A percentile compares a stretch with the other conserved stretches of the same genome.
phyloP scores from a whole-genome alignment of 1,284 basidiomycete genomes.

The Moniliophthora roreri region DNA sequence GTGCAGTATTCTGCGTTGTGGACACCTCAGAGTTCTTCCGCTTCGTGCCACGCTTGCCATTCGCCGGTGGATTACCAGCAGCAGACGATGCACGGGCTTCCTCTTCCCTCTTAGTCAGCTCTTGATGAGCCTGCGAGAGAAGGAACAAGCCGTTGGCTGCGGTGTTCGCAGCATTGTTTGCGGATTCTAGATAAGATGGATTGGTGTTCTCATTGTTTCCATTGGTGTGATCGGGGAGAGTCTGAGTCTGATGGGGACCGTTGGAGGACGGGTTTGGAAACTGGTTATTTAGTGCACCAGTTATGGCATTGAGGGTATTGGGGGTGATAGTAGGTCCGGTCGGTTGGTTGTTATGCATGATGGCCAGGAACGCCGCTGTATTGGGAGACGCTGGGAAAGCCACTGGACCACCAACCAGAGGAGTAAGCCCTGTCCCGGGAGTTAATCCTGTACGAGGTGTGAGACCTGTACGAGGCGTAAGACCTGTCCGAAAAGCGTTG shows the following conservation, averaged over 20 bases:
- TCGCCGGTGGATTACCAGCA: conserved; percentile 24
- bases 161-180: conserved; percentile 58
- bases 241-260: background rate
- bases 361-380: conserved; percentile 90
- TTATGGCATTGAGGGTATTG: conserved; percentile 84
- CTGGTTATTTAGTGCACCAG: conserved; percentile 58
- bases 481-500: conserved; percentile 78
- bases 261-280: conserved; percentile 19
- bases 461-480: conserved; percentile 82
- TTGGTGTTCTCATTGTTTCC: conserved; percentile 20
- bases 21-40: conserved; percentile 59
- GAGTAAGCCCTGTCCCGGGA: conserved; percentile 76
- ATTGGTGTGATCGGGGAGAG: conserved; percentile 16
- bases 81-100: conserved; percentile 49
- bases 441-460: conserved; percentile 59
- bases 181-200: conserved; percentile 40
- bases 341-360: conserved; percentile 76
- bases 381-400: conserved; percentile 87
- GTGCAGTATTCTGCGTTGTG: no score
- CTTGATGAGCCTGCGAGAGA: conserved; percentile 91
- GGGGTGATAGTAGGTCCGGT: conserved; percentile 83
- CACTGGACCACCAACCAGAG: conserved; percentile 74
- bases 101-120: conserved; percentile 93
- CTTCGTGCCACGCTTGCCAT: conserved; percentile 59
- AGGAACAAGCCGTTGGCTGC: conserved; percentile 92